Evolutionary conservation across 2,329 filamentous ascomycete genomes (phyloP), one percentile per base, ranked within the genome.

Genomic region (Aspergillus latus): DNA sequence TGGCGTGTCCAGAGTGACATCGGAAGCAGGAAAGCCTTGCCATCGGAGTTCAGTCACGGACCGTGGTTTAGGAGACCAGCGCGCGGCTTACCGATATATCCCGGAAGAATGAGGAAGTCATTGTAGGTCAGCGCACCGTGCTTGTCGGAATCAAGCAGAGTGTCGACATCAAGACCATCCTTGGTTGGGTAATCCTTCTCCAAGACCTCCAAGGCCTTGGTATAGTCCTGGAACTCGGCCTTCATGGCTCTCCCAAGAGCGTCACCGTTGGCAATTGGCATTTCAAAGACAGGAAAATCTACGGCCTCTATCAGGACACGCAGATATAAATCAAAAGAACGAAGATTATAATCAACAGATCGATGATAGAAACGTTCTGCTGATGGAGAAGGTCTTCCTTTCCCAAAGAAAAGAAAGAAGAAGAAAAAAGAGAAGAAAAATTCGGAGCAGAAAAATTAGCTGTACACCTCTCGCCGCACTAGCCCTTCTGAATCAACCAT

Each of bases 111-210:
- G 62, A 99, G 86, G 81, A 99, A 99, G 78, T 99, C 94, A 78
- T 99, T 99, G 84, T 97, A 99, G 58, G 93, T 97, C 71, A 99
- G 83, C 69, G 94, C 94, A 61, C 94, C 94, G 71, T 92, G 90
- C 77, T 88, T 88, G 80, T 89, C 88, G 64, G 93, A 92, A 80
- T 99, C 89, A 74, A 97, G 86, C 67, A 99, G 83, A 63, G 91
- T 87, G 71, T 91, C 82, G 69, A 95, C 85, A 73, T 91, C 86
- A 68, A 99, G 88, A 58, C 94, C 94, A 85, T 99, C 94, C 67
- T 80, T 82, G 73, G 83, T 21, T n/a, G 9, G 97, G 71, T 93
- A 85, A 59, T 76, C 77, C 74, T 89, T 84, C 37, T 52, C 30
- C 74, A 97, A 84, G 64, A 92, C 78, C 71, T 95, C 88, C 62